These are phyloP conservation scores for Russula abietina DNA, from an alignment of 768 basidiomycete genomes.

Conservation along the genomic window DNA sequence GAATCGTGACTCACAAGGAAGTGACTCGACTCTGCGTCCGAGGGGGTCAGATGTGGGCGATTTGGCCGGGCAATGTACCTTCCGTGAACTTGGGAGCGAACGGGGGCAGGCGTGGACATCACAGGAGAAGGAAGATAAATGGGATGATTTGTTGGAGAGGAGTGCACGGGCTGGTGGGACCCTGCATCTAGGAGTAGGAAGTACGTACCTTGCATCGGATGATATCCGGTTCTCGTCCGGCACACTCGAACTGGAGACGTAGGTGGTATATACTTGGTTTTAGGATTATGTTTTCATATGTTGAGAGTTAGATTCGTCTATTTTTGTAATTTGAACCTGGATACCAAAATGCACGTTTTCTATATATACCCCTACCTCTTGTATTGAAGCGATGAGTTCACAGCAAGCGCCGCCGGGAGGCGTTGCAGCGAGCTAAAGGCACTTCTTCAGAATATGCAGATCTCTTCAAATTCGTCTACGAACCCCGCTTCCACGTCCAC, in stretches of 20 bases:
- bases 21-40: constrained; percentile 19
- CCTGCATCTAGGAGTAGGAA: constrained; percentile 43
- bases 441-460: too few species aligned
- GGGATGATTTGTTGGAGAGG: constrained; percentile 61
- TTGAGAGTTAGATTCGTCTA: not conserved
- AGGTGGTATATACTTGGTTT: not conserved
- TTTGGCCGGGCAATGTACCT: constrained; percentile 35
- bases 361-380: not conserved
- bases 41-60: not conserved
- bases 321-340: not conserved
- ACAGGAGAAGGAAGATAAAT: constrained; percentile 63
- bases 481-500: too few species aligned
- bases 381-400: too few species aligned
- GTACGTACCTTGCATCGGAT: constrained; percentile 43
- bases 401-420: too few species aligned
- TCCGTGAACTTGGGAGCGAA: constrained; percentile 42
- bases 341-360: not conserved
- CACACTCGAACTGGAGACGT: constrained; percentile 13
- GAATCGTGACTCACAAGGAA: constrained; percentile 15
- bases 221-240: constrained; percentile 35
- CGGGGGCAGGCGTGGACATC: constrained; percentile 46
- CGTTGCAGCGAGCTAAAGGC: too few species aligned
- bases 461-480: too few species aligned
- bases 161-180: constrained; percentile 72
- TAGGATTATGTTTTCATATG: too few species aligned